Evolutionary conservation across 2,329 filamentous ascomycete genomes (phyloP), one percentile per base, ranked within the genome.

Genomic region (Fusarium circinatum): DNA sequence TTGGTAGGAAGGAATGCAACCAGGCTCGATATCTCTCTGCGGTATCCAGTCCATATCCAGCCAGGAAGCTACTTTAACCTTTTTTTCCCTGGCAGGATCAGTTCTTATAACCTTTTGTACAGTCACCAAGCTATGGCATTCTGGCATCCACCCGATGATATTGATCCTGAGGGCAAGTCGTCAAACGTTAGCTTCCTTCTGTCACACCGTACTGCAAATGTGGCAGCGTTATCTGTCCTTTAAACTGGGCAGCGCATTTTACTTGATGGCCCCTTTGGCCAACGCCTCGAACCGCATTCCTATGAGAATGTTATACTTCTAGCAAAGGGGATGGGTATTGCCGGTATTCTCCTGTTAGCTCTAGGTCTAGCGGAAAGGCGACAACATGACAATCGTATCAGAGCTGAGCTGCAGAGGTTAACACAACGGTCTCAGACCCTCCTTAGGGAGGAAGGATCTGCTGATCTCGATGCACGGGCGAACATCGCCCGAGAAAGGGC

Each of bases 241-340:
- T 22, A 63, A 32, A 32, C 26, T n/a, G 57, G 57, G 13, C 26
- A 62, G 13, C 22, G 20, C 7, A 42, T 69, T 28, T 42, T 56
- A 26, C 62, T 69, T 28, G 51, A 69, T 52, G 51, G 66, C 7
- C 66, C 61, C 4, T 62, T 61, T 9, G 62, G 66, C 2, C 30
- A 69, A 9, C n/a, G 44, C 3, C 36, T 61, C 8, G 22, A 44
- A 7, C 34, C 56, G 4, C 28, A 54, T 30, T 61, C 56, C 8
- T 69, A 62, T 26, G 45, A 69, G 38, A 69, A 45, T 9, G 56
- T 69, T 24, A 44, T 69, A 4, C 56, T 69, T n/a, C 38, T 57
- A n/a, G 66, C 66, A 3, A 69, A 65, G 34, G 62, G 62, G 20
- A 56, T 65, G 11, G 62, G 66, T 20, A 65, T 69, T 20, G 38